Conservation (phyloP, 495 filamentous ascomycete genomes). For the Hypoxylon lenormandii region DNA sequence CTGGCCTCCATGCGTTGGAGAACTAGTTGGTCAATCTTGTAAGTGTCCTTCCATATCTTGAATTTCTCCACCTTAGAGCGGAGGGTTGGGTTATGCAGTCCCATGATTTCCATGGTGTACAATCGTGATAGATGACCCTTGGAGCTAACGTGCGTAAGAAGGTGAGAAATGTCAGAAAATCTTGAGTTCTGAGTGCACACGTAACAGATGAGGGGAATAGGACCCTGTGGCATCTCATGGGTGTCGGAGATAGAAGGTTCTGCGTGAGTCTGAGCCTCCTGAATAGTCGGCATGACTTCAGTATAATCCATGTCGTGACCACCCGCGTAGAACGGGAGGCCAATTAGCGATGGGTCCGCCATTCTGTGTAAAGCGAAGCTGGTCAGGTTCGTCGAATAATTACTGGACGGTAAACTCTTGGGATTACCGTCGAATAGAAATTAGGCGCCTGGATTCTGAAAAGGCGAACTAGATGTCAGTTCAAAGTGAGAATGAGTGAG, state of each 20-base stretch:
- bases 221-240: no score
- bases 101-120: constrained; percentile 76
- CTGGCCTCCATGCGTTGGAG: constrained; percentile 77
- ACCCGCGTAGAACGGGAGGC: no score
- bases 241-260: neutral
- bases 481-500: no score
- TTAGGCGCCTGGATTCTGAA: no score
- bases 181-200: constrained; percentile 79
- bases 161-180: constrained; percentile 89
- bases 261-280: neutral
- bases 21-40: constrained; percentile 74
- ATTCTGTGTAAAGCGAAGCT: no score
- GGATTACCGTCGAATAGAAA: no score
- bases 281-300: neutral
- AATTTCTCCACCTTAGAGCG: constrained; percentile 67
- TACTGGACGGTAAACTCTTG: no score
- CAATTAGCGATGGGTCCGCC: no score
- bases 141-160: constrained; percentile 87
- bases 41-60: constrained; percentile 74
- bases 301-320: no score
- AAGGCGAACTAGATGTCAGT: no score
- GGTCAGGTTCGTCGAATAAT: no score
- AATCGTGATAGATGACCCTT: constrained; percentile 83
- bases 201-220: constrained; percentile 76
- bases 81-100: constrained; percentile 66